Percentiles rank a stretch among this genome's conserved stretches.
Evolutionary conservation across 345 rosid species (phyloP).

Genomic region (Hypericum perforatum): DNA sequence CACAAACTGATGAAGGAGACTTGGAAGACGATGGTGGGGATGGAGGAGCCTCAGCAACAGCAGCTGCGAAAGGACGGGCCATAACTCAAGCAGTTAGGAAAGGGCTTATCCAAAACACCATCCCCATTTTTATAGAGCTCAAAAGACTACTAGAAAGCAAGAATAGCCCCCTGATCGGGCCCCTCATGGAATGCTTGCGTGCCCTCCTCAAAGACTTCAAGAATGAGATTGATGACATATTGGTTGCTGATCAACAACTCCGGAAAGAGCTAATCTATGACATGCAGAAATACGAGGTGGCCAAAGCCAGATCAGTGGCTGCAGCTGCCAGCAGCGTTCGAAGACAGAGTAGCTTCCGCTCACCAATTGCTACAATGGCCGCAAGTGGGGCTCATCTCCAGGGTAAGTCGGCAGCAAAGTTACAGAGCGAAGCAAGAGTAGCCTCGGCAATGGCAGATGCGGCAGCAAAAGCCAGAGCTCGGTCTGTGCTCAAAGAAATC

Average conservation of each 20-base stretch:
- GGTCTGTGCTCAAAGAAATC: slow-evolving; percentile 66
- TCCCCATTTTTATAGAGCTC: slow-evolving; percentile 90
- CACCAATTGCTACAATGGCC: slow-evolving; percentile 15
- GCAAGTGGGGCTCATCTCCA: slow-evolving; percentile 6
- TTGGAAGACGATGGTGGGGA: slow-evolving; percentile 47
- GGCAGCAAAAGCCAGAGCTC: slow-evolving; percentile 49
- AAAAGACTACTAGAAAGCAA: slow-evolving; percentile 82
- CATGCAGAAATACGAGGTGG: slow-evolving; percentile 75
- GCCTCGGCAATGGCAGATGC: slow-evolving; percentile 63
- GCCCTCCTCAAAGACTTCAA: slow-evolving; percentile 85
- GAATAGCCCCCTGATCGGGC: slow-evolving; percentile 83
- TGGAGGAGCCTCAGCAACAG: slow-evolving; percentile 21
- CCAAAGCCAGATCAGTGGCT: slow-evolving; percentile 51
- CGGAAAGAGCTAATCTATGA: slow-evolving; percentile 90
- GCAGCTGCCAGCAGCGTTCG: slow-evolving; percentile 33
- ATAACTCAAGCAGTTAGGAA: slow-evolving; percentile 84
- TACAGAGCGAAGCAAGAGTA: slow-evolving; percentile 26
- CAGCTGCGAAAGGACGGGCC: slow-evolving; percentile 70
- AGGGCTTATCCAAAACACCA: slow-evolving; percentile 84
- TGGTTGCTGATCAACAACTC: slow-evolving; percentile 87
- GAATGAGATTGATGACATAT: slow-evolving; percentile 83
- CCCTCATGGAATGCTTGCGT: slow-evolving; percentile 88
- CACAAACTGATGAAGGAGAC: slow-evolving; percentile 38
- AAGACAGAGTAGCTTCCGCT: slow-evolving; percentile 20
- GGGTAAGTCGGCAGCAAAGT: slow-evolving; percentile 14